phyloP scores from a whole-genome alignment of 2,329 filamentous ascomycete genomes.

The Diaporthe sp. region DNA sequence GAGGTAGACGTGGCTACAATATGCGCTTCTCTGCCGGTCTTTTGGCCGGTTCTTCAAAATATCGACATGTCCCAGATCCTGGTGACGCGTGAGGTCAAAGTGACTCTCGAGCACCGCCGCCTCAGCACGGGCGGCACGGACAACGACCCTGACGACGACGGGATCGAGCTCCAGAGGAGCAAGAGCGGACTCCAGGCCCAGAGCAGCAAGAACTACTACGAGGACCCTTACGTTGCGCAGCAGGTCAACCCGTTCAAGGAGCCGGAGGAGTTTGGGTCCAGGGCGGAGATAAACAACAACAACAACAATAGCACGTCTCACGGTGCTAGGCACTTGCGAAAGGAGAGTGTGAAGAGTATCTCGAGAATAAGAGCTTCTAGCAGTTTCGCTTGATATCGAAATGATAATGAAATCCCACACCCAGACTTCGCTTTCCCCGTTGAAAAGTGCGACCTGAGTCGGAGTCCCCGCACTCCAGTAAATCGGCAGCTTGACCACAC shows the following conservation, averaged over 20 bases:
- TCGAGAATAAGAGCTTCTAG: background rate
- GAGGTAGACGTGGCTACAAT: conserved; percentile 48
- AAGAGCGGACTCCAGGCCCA: conserved; percentile 24
- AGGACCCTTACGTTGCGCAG: conserved; percentile 33
- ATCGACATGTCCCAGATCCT: conserved; percentile 31
- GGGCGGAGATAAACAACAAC: conserved; percentile 13
- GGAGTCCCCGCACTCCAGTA: background rate
- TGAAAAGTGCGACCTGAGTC: background rate
- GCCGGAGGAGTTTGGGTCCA: conserved; percentile 25
- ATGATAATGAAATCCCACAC: background rate
- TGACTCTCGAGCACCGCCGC: conserved; percentile 35
- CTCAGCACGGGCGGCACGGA: conserved; percentile 18
- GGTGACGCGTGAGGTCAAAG: conserved; percentile 37
- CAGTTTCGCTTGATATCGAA: background rate
- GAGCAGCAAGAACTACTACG: conserved; percentile 16
- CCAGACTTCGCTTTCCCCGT: background rate
- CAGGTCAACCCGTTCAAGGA: conserved; percentile 37
- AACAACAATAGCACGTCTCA: background rate
- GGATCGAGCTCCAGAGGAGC: conserved; percentile 36
- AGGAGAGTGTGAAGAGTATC: conserved; percentile 1
- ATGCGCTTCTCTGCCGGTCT: conserved; percentile 36
- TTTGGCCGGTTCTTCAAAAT: conserved; percentile 43
- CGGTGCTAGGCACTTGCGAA: background rate
- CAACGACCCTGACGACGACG: conserved; percentile 33
- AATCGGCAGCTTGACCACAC: background rate